phyloP scores from a whole-genome alignment of 2,329 filamentous ascomycete genomes.

The Stemphylium lycopersici region DNA sequence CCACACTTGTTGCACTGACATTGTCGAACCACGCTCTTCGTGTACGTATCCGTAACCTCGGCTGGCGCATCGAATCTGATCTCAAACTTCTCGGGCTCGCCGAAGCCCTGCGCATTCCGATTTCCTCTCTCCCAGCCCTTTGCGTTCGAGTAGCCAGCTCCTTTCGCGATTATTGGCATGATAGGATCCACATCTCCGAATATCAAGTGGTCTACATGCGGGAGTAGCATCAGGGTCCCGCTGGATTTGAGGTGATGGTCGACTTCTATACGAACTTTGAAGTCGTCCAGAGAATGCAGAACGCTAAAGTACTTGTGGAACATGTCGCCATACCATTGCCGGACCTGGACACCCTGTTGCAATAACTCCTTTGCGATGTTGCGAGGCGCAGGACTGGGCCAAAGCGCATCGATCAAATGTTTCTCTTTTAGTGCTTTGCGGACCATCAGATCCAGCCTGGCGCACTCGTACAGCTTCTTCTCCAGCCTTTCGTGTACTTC shows the following conservation, averaged over 20 bases:
- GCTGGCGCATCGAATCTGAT: constrained; percentile 43
- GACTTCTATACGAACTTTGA: constrained; percentile 39
- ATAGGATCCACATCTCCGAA: constrained; percentile 44
- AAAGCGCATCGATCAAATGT: constrained; percentile 44
- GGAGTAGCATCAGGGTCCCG: constrained; percentile 43
- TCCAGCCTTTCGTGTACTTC: constrained; percentile 45
- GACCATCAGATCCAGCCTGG: constrained; percentile 44
- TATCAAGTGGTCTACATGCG: constrained; percentile 43
- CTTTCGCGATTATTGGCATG: constrained; percentile 41
- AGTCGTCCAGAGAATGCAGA: constrained; percentile 40
- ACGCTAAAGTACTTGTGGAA: constrained; percentile 45
- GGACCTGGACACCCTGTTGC: constrained; percentile 41
- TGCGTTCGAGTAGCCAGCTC: constrained; percentile 38
- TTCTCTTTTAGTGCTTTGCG: constrained; percentile 48
- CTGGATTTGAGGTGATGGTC: constrained; percentile 39
- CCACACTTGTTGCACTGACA: constrained; percentile 48
- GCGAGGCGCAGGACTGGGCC: constrained; percentile 41
- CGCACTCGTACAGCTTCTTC: constrained; percentile 45
- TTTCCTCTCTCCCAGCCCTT: constrained; percentile 25
- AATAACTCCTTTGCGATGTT: constrained; percentile 36
- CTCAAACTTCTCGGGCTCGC: constrained; percentile 40
- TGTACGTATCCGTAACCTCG: constrained; percentile 38
- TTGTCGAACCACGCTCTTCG: constrained; percentile 39
- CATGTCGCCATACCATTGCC: constrained; percentile 48
- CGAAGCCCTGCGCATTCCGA: constrained; percentile 25